Base-by-base conservation (phyloP, 2,329 filamentous ascomycete species). In the Pezicula rhizophila region DNA sequence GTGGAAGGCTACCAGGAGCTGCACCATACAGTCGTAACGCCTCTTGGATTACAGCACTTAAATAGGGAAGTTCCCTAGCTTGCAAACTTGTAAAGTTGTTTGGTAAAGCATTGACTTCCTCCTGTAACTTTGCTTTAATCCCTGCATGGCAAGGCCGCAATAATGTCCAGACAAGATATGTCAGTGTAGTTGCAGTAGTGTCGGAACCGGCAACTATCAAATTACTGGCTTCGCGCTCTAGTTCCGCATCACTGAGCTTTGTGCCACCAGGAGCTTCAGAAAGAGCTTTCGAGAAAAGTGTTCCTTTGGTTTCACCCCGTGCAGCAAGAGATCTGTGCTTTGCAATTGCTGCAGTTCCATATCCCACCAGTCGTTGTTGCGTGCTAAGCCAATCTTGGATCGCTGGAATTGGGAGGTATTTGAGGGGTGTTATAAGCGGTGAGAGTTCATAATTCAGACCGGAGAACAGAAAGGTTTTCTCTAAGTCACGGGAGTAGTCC, bases 401-500 rank as follows among this genome's bases (percentile, higher is more conserved):
- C 2, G 34, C 42, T 39, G 65, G 59, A 39, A 65, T 42, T 14
- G 56, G 56, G 43, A 63, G 43, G 23, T 59, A 52, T 5, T 45
- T 47, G 34, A 57, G 41, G 56, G 25, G 18, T 6, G 12, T 26
- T 25, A 23, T 51, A 40, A 70, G 39, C 1, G 45, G 45, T 1
- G 66, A 65, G 17, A 71, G 64, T 2, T 59, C 56, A 2, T 52
- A 25, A 8, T 61, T 52, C 12, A 68, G 43, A 5, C 53, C 62
- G 1, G 51, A 50, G 3, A 63, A 23, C 2, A 47, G 35, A 4
- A 56, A 57, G 5, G 65, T 40, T 5, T 41, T 59, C 58, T 60
- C 66, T 46, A 77, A 56, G 37, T 73, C 69, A 5, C 54, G 46
- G 14, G 64, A 68, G 42, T 75, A 75, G 41, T 35, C 5, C 40